Evolutionary conservation across 345 rosid genomes (phyloP), one percentile per base, ranked within the genome.

Genomic region (Sisymbrium altissimum): DNA sequence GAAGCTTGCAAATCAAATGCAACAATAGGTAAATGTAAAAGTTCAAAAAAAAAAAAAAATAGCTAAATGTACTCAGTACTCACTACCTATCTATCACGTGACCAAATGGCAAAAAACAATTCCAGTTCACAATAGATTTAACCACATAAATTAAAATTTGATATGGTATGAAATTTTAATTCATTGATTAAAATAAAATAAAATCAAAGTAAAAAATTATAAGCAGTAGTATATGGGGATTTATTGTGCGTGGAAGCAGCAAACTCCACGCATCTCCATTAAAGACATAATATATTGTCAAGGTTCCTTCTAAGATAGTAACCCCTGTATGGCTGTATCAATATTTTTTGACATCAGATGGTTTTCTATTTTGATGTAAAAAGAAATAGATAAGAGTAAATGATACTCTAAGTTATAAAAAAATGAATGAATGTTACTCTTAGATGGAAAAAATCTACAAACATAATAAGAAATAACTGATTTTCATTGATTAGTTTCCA

Each of bases 231-330:
- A 46, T 27, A 66, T 27, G 41, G 30, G 50, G 23, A 48, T 15
- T 35, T 55, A 35, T 55, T 56, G n/a, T 55, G 52, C 46, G 17
- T 35, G 53, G 14, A 66, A 66, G 46, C 43, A 74, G 18, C 52
- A 66, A 29, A 27, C 59, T 50, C 8, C 35, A 50, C 44, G 50
- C 50, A 64, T 33, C 4, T 66, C 43, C 21, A 57, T 66, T 57
- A 13, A 73, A 25, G 36, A 7, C 19, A n/a, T 64, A 11, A 19
- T 19, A 55, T 9, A 41, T 19, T 53, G 62, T 54, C 56, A 14
- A 11, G 7, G 12, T 40, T 50, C 53, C 6, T 43, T 14, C 10
- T 4, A n/a, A n/a, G 10, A 9, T 4, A 13, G 54, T 19, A 43
- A n/a, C n/a, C n/a, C n/a, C n/a, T n/a, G n/a, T n/a, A n/a, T n/a